Base-by-base conservation (phyloP, 805 yeast genomes). In the Huiozyma naganishii region DNA sequence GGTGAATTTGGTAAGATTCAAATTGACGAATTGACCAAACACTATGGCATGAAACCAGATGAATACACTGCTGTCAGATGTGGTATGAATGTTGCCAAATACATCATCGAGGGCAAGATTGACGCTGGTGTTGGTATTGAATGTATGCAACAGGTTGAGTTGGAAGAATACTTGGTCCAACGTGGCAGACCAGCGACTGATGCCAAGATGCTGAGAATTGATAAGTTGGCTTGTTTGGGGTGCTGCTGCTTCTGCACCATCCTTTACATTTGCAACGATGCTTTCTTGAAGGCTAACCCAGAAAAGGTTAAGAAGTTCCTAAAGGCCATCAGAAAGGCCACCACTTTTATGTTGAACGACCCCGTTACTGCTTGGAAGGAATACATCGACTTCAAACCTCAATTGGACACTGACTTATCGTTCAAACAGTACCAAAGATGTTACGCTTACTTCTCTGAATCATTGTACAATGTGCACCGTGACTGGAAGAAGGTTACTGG, bases 1-100 rank as follows among this genome's bases (percentile, higher is more conserved):
- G 79, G 79, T 29, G 79, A 74, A 52, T 74, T 74, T 54, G 79
- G 79, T 40, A 74, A 74, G 60, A 74, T 74, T 51, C 79, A 74
- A 57, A 59, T 74, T 42, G 79, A 74, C 50, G 79, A 74, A 52
- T 64, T 74, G 53, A 72, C 77, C 51, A 67, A 70, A 50, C 73
- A 74, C 58, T 74, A 69, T 52, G 78, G 78, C 27, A 72, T 74
- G 77, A 66, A 69, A 27, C 78, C 78, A 10, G 60, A 62, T 32
- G 79, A 74, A 53, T 74, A 74, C 58, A 72, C 77, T 38, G 77
- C 79, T 7, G 75, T 74, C 43, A 67, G 79, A 58, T 72, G 77
- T 50, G 79, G 79, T 44, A 74, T 74, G 79, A 74, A 74, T 52
- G 78, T 74, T 39, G 76, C 79, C 46, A 73, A 72, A 53, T 68